Evolutionary conservation across 306 rosid genomes (phyloP), one percentile per base, ranked within the genome.

Genomic region (Coriaria nepalensis): DNA sequence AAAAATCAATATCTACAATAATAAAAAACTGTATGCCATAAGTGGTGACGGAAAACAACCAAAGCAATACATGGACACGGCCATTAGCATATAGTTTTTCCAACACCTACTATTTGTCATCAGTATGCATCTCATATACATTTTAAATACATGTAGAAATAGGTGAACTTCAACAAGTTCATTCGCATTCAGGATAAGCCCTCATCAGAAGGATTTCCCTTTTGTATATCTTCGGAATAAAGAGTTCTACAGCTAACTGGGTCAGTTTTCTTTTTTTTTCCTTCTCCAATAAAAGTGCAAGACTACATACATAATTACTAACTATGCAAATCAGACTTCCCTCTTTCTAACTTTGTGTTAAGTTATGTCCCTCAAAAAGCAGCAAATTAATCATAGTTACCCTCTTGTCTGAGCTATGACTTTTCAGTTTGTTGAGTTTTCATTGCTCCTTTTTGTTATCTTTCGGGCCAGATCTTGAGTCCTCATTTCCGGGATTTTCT

Each of bases 401-500:
- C 87, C 47, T 62, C 62, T 53, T 54, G 70, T 69, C 4, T 20
- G 2, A 39, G 58, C 63, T 84, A 71, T 37, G 72, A 62, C 60
- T 73, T 75, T 37, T 63, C 70, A 40, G 62, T 79, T 56, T 74
- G 81, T 54, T 81, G 80, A 57, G 71, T 34, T 45, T 83, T 78
- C 8, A 66, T 67, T 45, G 55, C 49, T 35, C 49, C 44, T 73
- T 71, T 60, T 68, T 80, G 49, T 72, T 77, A n/a, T 60, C 74
- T 70, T 65, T 57, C 29, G 29, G 29, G 57, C 73, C 67, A 33
- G 86, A 62, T 73, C 76, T 72, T 40, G 10, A 44, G 35, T 73
- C 94, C 41, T 77, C 80, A 0, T 68, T 80, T 47, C 65, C 75
- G 10, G 93, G 84, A 52, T 35, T 52, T 60, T 90, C 95, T 46